Percentiles rank a stretch among this genome's conserved stretches.
These are phyloP conservation scores for Infundibulicybe gibba DNA, from an alignment of 768 basidiomycete species.

Conservation along the genomic window DNA sequence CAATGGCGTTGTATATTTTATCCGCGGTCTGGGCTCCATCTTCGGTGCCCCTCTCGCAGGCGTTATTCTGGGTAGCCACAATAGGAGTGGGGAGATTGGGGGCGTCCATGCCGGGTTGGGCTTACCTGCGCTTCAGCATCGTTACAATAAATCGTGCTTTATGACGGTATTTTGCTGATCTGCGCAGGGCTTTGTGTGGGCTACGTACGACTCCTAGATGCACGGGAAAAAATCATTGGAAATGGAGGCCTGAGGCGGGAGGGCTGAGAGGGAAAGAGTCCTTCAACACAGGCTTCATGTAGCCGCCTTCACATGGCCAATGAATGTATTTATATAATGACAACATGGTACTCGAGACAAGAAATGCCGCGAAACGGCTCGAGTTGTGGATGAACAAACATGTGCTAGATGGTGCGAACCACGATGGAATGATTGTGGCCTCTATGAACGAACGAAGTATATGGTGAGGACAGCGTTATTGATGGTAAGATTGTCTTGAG, in stretches of 20 bases:
- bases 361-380: too few relatives aligned
- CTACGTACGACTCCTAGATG: neutral
- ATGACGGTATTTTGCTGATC: neutral
- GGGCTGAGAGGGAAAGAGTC: neutral
- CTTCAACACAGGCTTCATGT: too few relatives aligned
- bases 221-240: neutral
- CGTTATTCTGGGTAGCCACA: conserved; percentile 26
- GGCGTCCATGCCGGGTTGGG: neutral
- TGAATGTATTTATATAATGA: too few relatives aligned
- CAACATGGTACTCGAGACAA: too few relatives aligned
- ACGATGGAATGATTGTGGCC: too few relatives aligned
- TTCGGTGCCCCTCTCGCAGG: conserved; percentile 35
- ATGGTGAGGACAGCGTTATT: too few relatives aligned
- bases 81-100: neutral
- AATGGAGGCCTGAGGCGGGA: too few relatives aligned
- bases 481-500: too few relatives aligned
- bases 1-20: conserved; percentile 32
- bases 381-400: too few relatives aligned
- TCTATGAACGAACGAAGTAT: too few relatives aligned
- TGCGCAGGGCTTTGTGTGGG: neutral
- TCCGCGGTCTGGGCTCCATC: conserved; percentile 31
- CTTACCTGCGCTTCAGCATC: neutral
- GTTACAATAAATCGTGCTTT: neutral
- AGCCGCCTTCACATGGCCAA: too few relatives aligned
- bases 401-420: too few relatives aligned